These are phyloP conservation scores for Cladosporium sphaerospermum DNA, from an alignment of 2,329 filamentous ascomycete species.

Conservation along the genomic window DNA sequence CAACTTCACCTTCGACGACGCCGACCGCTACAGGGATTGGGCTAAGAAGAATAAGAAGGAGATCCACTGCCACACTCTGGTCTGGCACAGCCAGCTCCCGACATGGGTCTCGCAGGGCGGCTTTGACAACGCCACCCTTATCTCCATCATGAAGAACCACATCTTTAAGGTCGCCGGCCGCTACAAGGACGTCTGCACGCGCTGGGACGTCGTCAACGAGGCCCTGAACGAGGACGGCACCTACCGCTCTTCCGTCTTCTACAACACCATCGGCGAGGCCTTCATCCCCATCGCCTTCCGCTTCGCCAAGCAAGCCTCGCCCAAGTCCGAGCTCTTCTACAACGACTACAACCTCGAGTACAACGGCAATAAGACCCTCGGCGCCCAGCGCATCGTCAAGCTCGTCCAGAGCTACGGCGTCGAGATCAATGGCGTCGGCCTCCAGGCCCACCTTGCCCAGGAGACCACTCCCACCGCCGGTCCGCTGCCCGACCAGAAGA, in stretches of 20 bases:
- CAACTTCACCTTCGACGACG: conserved; percentile 31
- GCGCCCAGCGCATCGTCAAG: conserved; percentile 22
- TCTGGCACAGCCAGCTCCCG: conserved; percentile 51
- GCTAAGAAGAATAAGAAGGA: conserved; percentile 32
- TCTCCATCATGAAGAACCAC: conserved; percentile 48
- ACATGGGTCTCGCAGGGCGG: conserved; percentile 42
- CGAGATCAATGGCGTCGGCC: conserved; percentile 38
- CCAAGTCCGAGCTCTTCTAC: conserved; percentile 24
- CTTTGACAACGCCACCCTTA: conserved; percentile 56
- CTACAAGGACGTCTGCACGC: conserved; percentile 35
- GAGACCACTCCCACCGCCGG: conserved; percentile 30
- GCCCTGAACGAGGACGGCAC: conserved; percentile 22
- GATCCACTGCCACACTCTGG: conserved; percentile 50
- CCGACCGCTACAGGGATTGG: conserved; percentile 32
- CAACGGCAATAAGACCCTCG: conserved; percentile 19
- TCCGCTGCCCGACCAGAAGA: conserved; percentile 21
- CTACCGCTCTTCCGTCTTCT: conserved; percentile 22
- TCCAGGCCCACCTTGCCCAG: conserved; percentile 49
- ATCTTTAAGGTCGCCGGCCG: conserved; percentile 34
- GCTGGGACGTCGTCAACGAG: conserved; percentile 28
- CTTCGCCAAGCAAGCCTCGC: conserved; percentile 18
- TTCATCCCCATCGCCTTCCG: conserved; percentile 25
- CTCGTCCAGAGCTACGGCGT: conserved; percentile 22
- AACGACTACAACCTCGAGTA: conserved; percentile 29
- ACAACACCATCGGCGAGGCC: conserved; percentile 24